A percentile compares a stretch with the other conserved stretches of the same genome.
These are phyloP conservation scores for Phytophthora sansomeana DNA, from an alignment of 352 stramenopile genomes.

Conservation along the genomic window DNA sequence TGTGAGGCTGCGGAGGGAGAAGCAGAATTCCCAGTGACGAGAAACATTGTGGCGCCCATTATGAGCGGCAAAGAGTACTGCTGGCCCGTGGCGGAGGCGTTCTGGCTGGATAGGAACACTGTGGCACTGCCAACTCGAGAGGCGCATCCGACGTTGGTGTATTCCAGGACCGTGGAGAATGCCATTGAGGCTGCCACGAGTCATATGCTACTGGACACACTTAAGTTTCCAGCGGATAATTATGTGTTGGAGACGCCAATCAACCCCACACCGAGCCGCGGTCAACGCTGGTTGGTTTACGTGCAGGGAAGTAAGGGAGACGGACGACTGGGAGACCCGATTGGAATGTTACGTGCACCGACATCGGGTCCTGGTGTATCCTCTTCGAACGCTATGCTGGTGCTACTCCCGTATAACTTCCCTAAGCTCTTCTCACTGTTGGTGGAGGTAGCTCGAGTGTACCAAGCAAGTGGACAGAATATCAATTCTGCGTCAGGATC, in stretches of 20 bases:
- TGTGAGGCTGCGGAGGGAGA: slow-evolving; percentile 65
- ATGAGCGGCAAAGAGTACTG: slow-evolving; percentile 81
- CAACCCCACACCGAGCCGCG: slow-evolving; percentile 66
- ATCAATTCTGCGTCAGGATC: slow-evolving; percentile 66
- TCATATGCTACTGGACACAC: slow-evolving; percentile 88
- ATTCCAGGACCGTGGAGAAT: slow-evolving; percentile 72
- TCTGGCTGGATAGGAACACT: slow-evolving; percentile 88
- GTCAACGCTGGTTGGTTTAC: slow-evolving; percentile 87
- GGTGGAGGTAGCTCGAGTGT: slow-evolving; percentile 83
- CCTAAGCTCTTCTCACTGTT: slow-evolving; percentile 82
- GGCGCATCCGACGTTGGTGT: slow-evolving; percentile 81
- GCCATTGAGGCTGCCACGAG: slow-evolving; percentile 86
- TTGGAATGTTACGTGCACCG: slow-evolving; percentile 74
- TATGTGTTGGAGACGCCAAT: slow-evolving; percentile 75
- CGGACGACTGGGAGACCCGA: slow-evolving; percentile 78
- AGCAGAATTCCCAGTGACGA: slow-evolving; percentile 51
- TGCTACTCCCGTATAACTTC: slow-evolving; percentile 92
- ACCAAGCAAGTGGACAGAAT: slow-evolving; percentile 81
- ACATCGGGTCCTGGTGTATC: slow-evolving; percentile 38
- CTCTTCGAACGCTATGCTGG: slow-evolving; percentile 60
- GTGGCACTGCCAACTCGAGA: slow-evolving; percentile 75
- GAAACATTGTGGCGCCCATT: slow-evolving; percentile 81
- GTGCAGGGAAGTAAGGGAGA: slow-evolving; percentile 85
- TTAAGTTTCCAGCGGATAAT: slow-evolving; percentile 87
- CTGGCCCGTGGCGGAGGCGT: slow-evolving; percentile 85